A percentile compares a stretch with the other conserved stretches of the same genome.
phyloP scores from a whole-genome alignment of 306 rosid genomes.

The Leucaena leucocephala region DNA sequence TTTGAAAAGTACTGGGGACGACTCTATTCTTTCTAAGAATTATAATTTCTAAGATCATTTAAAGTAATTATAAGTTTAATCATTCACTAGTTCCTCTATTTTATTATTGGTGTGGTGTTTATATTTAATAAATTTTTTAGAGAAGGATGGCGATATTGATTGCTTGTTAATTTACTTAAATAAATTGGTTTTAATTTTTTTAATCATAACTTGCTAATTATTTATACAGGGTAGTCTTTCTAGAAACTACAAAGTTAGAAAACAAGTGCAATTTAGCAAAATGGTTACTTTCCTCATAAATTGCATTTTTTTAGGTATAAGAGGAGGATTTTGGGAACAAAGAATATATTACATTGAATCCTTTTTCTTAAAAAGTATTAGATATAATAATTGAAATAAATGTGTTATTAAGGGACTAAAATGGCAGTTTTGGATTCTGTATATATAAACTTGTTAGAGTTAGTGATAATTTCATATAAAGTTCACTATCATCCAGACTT shows the following conservation, averaged over 20 bases:
- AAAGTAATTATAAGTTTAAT: neutral
- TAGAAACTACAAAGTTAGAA: neutral
- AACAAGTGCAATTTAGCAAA: neutral
- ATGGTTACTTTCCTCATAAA: neutral
- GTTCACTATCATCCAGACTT: too few relatives aligned
- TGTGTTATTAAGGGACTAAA: too few relatives aligned
- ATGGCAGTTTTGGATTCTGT: too few relatives aligned
- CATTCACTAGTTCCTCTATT: neutral
- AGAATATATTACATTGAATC: too few relatives aligned
- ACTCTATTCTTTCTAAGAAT: too few relatives aligned
- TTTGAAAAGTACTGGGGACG: neutral
- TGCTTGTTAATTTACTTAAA: neutral
- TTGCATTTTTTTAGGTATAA: neutral
- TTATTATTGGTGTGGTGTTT: neutral
- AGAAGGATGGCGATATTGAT: neutral
- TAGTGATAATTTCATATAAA: too few relatives aligned
- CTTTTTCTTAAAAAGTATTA: too few relatives aligned
- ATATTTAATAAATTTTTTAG: neutral
- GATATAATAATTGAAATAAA: too few relatives aligned
- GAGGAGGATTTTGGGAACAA: neutral
- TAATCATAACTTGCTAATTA: neutral
- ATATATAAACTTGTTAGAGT: too few relatives aligned
- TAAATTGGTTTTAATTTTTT: neutral
- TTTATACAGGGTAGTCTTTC: neutral
- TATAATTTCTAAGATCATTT: neutral